Evolutionary conservation across 1,139 yeast genomes (phyloP), one percentile per base, ranked within the genome.

Genomic region (Hyphopichia wangnamkhiaoensis): DNA sequence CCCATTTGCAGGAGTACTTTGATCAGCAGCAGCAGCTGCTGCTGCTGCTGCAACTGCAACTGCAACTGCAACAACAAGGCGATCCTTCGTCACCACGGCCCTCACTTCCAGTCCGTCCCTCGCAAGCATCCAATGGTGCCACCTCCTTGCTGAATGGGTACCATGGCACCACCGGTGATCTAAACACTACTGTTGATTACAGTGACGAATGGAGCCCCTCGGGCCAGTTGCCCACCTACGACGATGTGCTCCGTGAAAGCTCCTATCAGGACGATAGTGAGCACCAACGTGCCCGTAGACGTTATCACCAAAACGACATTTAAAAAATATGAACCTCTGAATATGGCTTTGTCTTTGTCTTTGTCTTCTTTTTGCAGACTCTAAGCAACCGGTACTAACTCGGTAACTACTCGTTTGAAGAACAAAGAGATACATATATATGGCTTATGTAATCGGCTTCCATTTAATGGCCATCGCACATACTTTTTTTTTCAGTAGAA

Each of bases 191-290:
- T 4, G 18, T 16, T 13, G 33, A 10, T 14, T 19, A 14, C 12
- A 18, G 13, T 23, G 14, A 23, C 9, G 18, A 7, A 20, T 18
- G 14, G 29, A 39, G 16, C 18, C 35, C 15, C 10, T 13, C 27
- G 14, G 24, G 18, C 29, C 30, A 42, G 9, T 48, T 64, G 32
- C 74, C 74, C 0, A 65, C 70, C 0, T 68, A 68, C 46, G 73
- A 67, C 30, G 71, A 68, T 34, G 74, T 64, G 4, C 49, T 63
- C 40, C 38, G 52, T 34, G 64, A 63, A 37, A 35, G 53, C 18
- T 45, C 54, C 17, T 53, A 49, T 39, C 66, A 64, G 42, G 53
- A 58, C 36, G 54, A 55, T 31, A 53, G 59, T 26, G 65, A 59
- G 15, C 63, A 61, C 41, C 49, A 46, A 23, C 41, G 59, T 21